Percentiles rank a stretch among this genome's conserved stretches.
Conservation (phyloP, 2,329 filamentous ascomycete genomes). For the Colletotrichum eleusines region DNA sequence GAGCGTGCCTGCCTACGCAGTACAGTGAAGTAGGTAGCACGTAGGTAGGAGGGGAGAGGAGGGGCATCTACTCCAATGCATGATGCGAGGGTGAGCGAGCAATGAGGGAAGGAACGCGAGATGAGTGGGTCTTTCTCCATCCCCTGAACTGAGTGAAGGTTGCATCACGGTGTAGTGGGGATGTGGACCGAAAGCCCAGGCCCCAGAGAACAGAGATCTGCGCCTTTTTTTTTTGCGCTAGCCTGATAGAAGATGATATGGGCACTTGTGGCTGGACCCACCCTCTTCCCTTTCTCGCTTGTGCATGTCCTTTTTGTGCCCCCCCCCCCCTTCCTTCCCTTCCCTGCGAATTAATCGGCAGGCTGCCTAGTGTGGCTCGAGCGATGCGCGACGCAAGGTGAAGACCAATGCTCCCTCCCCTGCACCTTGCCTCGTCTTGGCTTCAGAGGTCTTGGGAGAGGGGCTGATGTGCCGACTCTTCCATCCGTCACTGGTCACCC, state of each 20-base stretch:
- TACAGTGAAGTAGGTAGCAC: no score
- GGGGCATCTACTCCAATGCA: slow-evolving; percentile 4
- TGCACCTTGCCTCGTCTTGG: slow-evolving; percentile 38
- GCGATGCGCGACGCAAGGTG: slow-evolving; percentile 24
- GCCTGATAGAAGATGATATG: slow-evolving; percentile 32
- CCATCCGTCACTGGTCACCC: slow-evolving; percentile 30
- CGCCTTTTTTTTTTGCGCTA: slow-evolving; percentile 41
- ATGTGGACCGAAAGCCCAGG: slow-evolving; percentile 30
- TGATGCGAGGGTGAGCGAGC: slow-evolving; percentile 13
- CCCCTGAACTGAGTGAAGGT: slow-evolving; percentile 27
- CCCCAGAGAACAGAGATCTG: slow-evolving; percentile 42
- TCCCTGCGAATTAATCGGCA: slow-evolving; percentile 3
- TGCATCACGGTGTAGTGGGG: slow-evolving; percentile 11
- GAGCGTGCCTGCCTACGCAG: background rate
- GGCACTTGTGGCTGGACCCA: slow-evolving; percentile 13
- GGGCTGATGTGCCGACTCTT: slow-evolving; percentile 41
- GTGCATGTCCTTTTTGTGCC: slow-evolving; percentile 12
- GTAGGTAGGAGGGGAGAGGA: background rate
- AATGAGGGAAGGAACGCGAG: slow-evolving; percentile 16
- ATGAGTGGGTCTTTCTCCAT: slow-evolving; percentile 15
- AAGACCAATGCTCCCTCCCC: slow-evolving; percentile 33
- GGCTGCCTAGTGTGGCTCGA: slow-evolving; percentile 20
- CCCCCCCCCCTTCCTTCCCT: background rate
- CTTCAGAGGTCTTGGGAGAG: slow-evolving; percentile 33
- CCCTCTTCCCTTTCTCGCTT: background rate